Conservation (phyloP, 1,284 basidiomycete genomes). For the Golubevia sp. region DNA sequence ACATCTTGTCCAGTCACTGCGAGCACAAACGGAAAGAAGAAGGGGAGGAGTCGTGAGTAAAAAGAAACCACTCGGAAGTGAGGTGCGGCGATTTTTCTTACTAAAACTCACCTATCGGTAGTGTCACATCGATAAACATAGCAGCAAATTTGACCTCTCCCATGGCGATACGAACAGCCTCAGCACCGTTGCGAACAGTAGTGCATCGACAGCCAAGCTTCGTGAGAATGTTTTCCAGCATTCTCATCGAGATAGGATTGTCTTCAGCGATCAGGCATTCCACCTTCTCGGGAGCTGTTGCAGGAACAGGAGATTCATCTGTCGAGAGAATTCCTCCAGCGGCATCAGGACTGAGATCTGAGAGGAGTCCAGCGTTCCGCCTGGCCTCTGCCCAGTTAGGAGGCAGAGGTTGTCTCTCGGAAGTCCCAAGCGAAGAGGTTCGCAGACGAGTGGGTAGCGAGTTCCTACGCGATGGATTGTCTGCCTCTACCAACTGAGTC, state of each 20-base stretch:
- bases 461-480: slow-evolving; percentile 74
- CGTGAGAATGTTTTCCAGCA: slow-evolving; percentile 84
- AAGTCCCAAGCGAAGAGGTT: slow-evolving; percentile 72
- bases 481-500: slow-evolving; percentile 68
- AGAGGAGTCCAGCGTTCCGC: background rate
- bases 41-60: slow-evolving; percentile 19
- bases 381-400: slow-evolving; percentile 15
- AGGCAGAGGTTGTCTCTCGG: slow-evolving; percentile 63
- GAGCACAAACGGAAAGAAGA: slow-evolving; percentile 8
- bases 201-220: slow-evolving; percentile 91
- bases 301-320: slow-evolving; percentile 4
- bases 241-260: slow-evolving; percentile 73
- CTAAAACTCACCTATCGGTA: slow-evolving; percentile 76
- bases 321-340: background rate
- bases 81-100: no score
- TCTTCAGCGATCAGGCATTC: slow-evolving; percentile 94
- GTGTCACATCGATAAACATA: slow-evolving; percentile 85
- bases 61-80: no score
- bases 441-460: slow-evolving; percentile 85
- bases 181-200: slow-evolving; percentile 91
- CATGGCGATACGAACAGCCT: slow-evolving; percentile 94
- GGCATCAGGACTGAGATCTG: background rate
- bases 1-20: slow-evolving; percentile 87
- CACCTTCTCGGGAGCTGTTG: slow-evolving; percentile 65
- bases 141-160: slow-evolving; percentile 79